Evolutionary conservation across 2,329 filamentous ascomycete species (phyloP).

Genomic region (Diaporthe sp.): DNA sequence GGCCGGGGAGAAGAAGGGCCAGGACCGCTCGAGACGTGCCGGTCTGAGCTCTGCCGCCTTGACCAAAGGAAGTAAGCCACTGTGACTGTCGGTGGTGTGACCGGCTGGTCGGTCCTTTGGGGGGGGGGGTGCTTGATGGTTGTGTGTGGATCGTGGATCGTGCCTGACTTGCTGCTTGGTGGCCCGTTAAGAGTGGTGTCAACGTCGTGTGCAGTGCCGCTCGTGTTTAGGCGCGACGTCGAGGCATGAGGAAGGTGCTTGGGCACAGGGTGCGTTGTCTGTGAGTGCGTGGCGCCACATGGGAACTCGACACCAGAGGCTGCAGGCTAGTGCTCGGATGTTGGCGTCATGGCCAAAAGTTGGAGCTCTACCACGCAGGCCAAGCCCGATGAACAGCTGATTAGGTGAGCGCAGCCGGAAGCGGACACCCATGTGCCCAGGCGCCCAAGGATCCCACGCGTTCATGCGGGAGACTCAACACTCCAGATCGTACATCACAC

Average conservation of each 20-base stretch:
- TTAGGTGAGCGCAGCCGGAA: neutral
- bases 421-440: neutral
- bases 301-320: neutral
- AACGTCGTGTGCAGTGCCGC: neutral
- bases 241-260: neutral
- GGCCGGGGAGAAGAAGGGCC: constrained; percentile 32
- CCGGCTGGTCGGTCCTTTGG: constrained; percentile 35
- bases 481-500: neutral
- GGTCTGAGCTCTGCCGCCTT: constrained; percentile 53
- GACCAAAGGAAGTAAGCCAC: constrained; percentile 68
- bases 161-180: neutral
- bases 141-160: constrained; percentile 44
- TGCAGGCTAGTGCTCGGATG: neutral
- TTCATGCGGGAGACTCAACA: neutral
- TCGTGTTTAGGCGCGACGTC: neutral
- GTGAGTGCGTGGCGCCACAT: neutral
- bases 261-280: neutral
- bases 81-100: constrained; percentile 47
- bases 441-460: neutral
- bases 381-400: neutral
- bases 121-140: constrained; percentile 42
- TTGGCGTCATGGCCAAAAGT: constrained; percentile 11
- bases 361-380: neutral
- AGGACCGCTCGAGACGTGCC: constrained; percentile 52
- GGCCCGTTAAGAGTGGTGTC: neutral